Evolutionary conservation across 257 asterid genomes (phyloP), one percentile per base, ranked within the genome.

Genomic region (Solanum habrochaites): DNA sequence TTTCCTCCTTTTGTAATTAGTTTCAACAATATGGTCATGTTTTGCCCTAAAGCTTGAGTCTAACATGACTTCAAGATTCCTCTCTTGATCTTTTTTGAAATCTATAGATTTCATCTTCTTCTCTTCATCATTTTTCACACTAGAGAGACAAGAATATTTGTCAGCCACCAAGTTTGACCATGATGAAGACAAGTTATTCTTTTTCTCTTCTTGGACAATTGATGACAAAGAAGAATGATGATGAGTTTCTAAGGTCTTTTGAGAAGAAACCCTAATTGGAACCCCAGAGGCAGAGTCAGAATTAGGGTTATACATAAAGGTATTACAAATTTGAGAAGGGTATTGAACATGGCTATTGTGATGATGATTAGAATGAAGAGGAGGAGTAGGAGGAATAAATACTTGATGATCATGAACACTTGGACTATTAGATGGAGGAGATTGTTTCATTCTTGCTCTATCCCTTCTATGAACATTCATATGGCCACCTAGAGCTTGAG

Each of bases 401-500:
- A 66, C 66, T 84, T 62, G 75, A 83, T 56, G 64, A 52, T 82
- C 31, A 83, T 60, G 39, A 83, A 35, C 37, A 83, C 39, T 37
- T 58, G 39, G 23, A 83, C n/a, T 37, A 35, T n/a, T 83, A 83
- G 86, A 83, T 27, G 86, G 66, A 35, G 86, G 90, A 75, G 93
- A 90, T 23, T 93, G 97, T 88, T 96, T 96, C 92, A 96, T 77
- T 85, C 98, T 90, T 23, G 99, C 99, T 90, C 99, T 94, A 85
- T 96, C 99, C 60, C 98, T 89, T 35, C 99, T 88, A 78, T 96
- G 99, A 75, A 96, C 98, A 88, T 96, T 96, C 99, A 96, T 96
- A 62, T 96, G 99, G 23, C 99, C 99, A 1, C 99, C 99, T 13
- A 96, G 83, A 88, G 99, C 99, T 90, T 96, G 99, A 85, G 99